Conservation (phyloP, 2,329 filamentous ascomycete genomes). For the Colletotrichum godetiae region DNA sequence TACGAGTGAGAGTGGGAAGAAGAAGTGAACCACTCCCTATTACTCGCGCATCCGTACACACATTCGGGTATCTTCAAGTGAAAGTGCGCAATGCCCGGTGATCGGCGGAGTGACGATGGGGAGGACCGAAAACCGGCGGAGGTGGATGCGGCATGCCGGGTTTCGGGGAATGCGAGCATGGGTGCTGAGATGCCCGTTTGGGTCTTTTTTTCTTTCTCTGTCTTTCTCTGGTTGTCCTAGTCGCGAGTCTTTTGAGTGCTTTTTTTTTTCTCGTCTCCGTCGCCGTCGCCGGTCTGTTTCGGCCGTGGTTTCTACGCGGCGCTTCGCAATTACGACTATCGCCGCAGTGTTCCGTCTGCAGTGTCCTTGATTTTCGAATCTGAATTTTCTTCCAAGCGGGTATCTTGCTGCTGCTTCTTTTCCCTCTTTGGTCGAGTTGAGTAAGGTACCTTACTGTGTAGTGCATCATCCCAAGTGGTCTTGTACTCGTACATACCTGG, state of each 20-base stretch:
- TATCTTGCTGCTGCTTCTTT: neutral
- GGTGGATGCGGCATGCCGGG: slow-evolving; percentile 30
- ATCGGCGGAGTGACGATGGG: slow-evolving; percentile 35
- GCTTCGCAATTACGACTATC: slow-evolving; percentile 32
- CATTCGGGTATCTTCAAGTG: neutral
- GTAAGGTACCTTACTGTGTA: neutral
- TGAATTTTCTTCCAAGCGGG: slow-evolving; percentile 5
- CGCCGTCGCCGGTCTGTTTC: slow-evolving; percentile 15
- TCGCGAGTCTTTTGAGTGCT: neutral
- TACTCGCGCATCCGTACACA: neutral
- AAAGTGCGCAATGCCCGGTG: slow-evolving; percentile 31
- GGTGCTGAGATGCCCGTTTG: slow-evolving; percentile 13
- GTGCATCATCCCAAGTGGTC: slow-evolving; percentile 8
- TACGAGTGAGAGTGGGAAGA: slow-evolving; percentile 1
- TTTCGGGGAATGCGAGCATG: slow-evolving; percentile 35
- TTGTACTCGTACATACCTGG: neutral
- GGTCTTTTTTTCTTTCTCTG: neutral
- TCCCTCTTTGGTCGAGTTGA: neutral
- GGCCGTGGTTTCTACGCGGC: slow-evolving; percentile 14
- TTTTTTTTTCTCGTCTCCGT: slow-evolving; percentile 4
- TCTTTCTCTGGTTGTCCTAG: neutral
- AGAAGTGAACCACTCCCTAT: neutral
- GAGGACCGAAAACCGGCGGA: slow-evolving; percentile 35
- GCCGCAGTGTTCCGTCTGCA: slow-evolving; percentile 12
- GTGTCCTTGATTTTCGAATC: neutral